These are phyloP conservation scores for Herpetospermum pedunculosum DNA, from an alignment of 306 rosid species.

Conservation along the genomic window DNA sequence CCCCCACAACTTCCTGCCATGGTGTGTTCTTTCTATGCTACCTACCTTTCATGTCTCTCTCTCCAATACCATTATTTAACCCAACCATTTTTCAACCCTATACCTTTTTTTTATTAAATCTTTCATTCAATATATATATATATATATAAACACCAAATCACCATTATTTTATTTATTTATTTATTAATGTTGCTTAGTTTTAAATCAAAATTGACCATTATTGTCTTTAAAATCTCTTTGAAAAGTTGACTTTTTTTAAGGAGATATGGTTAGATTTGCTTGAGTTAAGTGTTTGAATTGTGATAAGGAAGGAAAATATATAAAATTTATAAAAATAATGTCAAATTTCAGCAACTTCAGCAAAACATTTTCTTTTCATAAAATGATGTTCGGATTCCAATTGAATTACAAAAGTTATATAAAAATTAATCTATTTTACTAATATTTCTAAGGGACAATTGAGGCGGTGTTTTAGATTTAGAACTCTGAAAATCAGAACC, in stretches of 20 bases:
- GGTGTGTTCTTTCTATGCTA: background rate
- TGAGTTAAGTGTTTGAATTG: background rate
- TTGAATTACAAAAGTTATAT: no score
- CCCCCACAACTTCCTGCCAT: no score
- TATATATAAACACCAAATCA: background rate
- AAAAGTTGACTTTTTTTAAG: background rate
- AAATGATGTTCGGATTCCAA: no score
- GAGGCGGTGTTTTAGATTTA: no score
- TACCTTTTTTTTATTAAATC: background rate
- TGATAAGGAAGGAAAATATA: background rate
- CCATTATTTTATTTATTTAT: background rate
- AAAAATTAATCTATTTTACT: no score
- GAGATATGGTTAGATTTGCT: background rate
- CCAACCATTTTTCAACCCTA: background rate
- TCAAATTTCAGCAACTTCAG: background rate
- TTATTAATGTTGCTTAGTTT: background rate
- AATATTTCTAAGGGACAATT: no score
- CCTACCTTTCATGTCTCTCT: background rate
- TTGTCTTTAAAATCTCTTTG: background rate
- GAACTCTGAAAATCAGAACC: no score
- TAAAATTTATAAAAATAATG: background rate
- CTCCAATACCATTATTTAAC: background rate
- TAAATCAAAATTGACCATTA: background rate
- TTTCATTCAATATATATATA: background rate
- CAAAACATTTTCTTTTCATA: background rate